Evolutionary conservation across 805 yeast genomes (phyloP), one percentile per base, ranked within the genome.

Genomic region (Candida peoriensis): DNA sequence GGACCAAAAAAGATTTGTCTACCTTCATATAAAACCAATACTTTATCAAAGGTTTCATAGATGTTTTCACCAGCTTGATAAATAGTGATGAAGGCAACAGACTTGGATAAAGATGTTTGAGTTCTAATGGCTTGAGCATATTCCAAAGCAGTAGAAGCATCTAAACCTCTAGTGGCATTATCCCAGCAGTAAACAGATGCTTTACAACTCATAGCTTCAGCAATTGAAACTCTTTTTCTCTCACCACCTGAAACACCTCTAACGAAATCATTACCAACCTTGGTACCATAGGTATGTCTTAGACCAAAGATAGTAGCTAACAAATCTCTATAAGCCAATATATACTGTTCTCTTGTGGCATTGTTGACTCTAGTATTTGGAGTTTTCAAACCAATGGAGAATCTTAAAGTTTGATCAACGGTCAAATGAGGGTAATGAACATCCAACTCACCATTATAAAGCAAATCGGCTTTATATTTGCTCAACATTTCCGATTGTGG

Each of bases 221-320:
- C 86, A 48, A 84, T 78, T 9, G 90, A 80, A 3, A 84, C 90
- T 64, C 94, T 74, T 60, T 83, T 82, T 46, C 94, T 66, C 61
- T 84, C 93, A 67, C 94, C 93, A 51, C 94, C 90, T 33, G 90
- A 78, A 26, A 81, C 84, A 63, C 87, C 84, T 54, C 85, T 70
- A 20, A 80, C 69, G 26, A 70, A 64, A 41, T 76, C 81, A 50
- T 69, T 69, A 40, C 83, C 83, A 23, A 76, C 82, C 43, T 70
- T 72, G 13, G 82, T 75, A 52, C 73, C 61, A 41, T 65, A 64
- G 6, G 84, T 74, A 54, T 76, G 84, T 8, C 69, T 60, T 26
- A 80, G 62, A 39, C 84, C 86, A 49, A 74, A 78, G 23, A 68
- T 65, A 10, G 78, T 74, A 37, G 70, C 67, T 38, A 67, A 58